phyloP scores from a whole-genome alignment of 2,329 filamentous ascomycete genomes.

The Botrytis pseudocinerea region DNA sequence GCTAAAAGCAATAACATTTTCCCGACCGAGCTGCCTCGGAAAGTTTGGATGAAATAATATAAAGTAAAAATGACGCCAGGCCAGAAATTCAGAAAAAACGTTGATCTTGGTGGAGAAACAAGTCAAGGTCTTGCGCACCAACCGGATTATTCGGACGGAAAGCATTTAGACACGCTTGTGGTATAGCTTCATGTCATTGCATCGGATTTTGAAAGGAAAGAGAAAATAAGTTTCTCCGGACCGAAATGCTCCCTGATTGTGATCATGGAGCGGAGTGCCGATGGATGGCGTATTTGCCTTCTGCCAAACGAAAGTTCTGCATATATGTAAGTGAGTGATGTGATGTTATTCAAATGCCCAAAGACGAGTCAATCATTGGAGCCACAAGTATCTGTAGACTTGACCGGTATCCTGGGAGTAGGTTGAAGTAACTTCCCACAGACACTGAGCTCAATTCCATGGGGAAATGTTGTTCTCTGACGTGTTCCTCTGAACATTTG shows the following conservation, averaged over 20 bases:
- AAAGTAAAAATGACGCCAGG: slow-evolving; percentile 9
- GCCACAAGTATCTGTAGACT: not conserved
- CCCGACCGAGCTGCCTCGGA: slow-evolving; percentile 3
- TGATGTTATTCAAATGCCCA: not conserved
- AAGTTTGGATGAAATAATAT: not conserved
- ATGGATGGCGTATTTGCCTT: not conserved
- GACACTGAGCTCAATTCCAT: not conserved
- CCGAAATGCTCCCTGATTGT: not conserved
- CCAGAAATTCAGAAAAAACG: not conserved
- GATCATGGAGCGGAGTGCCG: not conserved
- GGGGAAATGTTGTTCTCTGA: not conserved
- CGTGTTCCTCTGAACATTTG: not conserved
- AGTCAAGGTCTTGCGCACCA: slow-evolving; percentile 20
- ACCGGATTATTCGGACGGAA: slow-evolving; percentile 20
- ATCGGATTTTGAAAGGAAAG: not conserved
- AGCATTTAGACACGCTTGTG: slow-evolving; percentile 2
- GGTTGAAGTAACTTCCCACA: not conserved
- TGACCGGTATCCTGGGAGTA: not conserved
- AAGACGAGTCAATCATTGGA: not conserved
- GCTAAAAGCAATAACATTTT: slow-evolving; percentile 15
- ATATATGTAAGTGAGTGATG: not conserved
- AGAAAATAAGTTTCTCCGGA: slow-evolving; percentile 16
- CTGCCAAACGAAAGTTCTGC: not conserved
- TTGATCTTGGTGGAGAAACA: slow-evolving; percentile 8
- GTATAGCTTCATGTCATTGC: slow-evolving; percentile 3